Conservation (phyloP, 2,329 filamentous ascomycete genomes). For the Sclerotinia trifoliorum region DNA sequence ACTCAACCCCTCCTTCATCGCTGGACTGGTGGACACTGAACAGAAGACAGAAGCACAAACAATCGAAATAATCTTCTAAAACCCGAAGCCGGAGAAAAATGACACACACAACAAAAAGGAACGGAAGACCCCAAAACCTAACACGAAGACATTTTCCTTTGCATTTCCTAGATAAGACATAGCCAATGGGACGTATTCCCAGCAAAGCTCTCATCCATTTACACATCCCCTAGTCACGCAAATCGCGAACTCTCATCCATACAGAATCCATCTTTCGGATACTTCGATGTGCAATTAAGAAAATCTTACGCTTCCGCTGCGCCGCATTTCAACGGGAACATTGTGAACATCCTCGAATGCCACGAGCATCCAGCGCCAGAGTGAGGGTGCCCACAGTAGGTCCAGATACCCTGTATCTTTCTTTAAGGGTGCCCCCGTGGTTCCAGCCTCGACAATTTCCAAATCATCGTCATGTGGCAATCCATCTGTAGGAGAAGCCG, state of each 20-base stretch:
- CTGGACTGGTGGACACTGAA: not conserved
- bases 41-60: not conserved
- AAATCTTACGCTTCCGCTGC: conserved; percentile 22
- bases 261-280: not conserved
- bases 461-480: conserved; percentile 12
- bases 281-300: conserved; percentile 23
- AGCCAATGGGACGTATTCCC: conserved; percentile 19
- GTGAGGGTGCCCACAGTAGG: not conserved
- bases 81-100: conserved; percentile 12
- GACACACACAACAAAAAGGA: conserved; percentile 11
- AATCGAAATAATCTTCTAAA: not conserved
- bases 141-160: conserved; percentile 19
- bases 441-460: conserved; percentile 16
- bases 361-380: conserved; percentile 9
- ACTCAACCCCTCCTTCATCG: not conserved
- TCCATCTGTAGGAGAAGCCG: conserved; percentile 2
- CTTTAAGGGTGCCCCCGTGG: conserved; percentile 6
- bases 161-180: conserved; percentile 16
- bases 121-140: conserved; percentile 10
- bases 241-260: conserved; percentile 10
- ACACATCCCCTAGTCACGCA: conserved; percentile 2
- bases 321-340: conserved; percentile 22
- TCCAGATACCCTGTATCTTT: not conserved
- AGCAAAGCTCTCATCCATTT: conserved; percentile 7
- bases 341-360: conserved; percentile 22